A percentile compares a stretch with the other conserved stretches of the same genome.
These are phyloP conservation scores for Fusarium sp. DNA, from an alignment of 2,329 filamentous ascomycete species.

Conservation along the genomic window DNA sequence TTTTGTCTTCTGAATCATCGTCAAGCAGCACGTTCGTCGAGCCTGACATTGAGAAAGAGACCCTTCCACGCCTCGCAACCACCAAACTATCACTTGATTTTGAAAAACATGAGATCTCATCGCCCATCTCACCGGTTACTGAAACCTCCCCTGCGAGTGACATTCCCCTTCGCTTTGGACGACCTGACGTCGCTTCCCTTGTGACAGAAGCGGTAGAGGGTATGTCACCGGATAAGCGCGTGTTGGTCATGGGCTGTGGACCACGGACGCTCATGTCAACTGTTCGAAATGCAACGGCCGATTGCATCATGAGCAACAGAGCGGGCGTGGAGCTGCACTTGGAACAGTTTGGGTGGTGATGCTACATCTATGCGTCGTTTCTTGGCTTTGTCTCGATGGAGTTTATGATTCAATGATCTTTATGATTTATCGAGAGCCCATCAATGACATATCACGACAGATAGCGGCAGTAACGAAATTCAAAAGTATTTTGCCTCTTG, in stretches of 20 bases:
- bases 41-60: constrained; percentile 26
- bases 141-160: constrained; percentile 7
- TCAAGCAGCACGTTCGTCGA: constrained; percentile 12
- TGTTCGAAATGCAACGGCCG: constrained; percentile 56
- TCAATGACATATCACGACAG: not conserved
- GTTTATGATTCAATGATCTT: constrained; percentile 1
- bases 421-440: not conserved
- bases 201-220: constrained; percentile 49
- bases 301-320: constrained; percentile 53
- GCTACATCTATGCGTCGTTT: too few relatives aligned
- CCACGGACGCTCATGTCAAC: constrained; percentile 56
- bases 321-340: constrained; percentile 61
- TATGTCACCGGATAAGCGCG: constrained; percentile 47
- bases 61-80: constrained; percentile 6
- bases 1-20: constrained; percentile 23
- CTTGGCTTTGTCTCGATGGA: not conserved
- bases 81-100: constrained; percentile 12
- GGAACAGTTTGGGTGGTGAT: constrained; percentile 60
- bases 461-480: not conserved
- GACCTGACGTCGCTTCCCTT: constrained; percentile 53
- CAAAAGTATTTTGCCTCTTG: constrained; percentile 15
- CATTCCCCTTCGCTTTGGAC: constrained; percentile 46
- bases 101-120: constrained; percentile 36
- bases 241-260: constrained; percentile 60
- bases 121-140: constrained; percentile 1